phyloP scores from a whole-genome alignment of 257 asterid genomes.

The Primulina huaijiensis region DNA sequence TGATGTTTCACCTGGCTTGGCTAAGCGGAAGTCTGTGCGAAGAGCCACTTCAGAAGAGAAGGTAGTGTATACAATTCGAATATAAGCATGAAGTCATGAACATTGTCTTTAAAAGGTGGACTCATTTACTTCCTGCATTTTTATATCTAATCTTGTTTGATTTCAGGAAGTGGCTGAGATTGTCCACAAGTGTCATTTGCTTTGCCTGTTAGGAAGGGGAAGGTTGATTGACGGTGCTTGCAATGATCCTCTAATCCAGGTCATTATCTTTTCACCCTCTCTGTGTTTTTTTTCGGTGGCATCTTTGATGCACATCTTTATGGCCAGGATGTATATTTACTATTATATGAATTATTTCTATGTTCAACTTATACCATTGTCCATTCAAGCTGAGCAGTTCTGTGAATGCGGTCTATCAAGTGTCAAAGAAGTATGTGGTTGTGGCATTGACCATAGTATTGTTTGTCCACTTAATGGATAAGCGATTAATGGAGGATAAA shows the following conservation, averaged over 20 bases:
- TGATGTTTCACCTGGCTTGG: conserved; percentile 54
- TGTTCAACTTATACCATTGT: not conserved
- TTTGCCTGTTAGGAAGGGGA: conserved; percentile 92
- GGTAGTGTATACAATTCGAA: conserved; percentile 35
- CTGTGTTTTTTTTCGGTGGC: not conserved
- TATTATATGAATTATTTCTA: not conserved
- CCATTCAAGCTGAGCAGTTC: conserved; percentile 9
- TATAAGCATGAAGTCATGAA: conserved; percentile 14
- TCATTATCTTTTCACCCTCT: conserved; percentile 24
- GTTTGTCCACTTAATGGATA: not conserved
- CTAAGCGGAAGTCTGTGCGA: conserved; percentile 54
- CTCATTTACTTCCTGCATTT: conserved; percentile 16
- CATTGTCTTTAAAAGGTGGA: conserved; percentile 10
- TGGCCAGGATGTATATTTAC: not conserved
- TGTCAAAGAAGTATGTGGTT: conserved; percentile 2
- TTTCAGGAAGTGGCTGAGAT: conserved; percentile 80
- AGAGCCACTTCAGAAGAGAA: conserved; percentile 90
- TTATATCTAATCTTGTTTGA: conserved; percentile 20
- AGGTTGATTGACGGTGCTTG: conserved; percentile 75
- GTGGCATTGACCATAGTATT: not conserved
- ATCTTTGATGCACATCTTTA: not conserved
- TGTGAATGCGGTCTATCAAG: not conserved
- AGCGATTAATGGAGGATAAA: not conserved
- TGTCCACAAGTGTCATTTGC: conserved; percentile 86
- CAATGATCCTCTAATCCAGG: conserved; percentile 92